Percentiles rank a stretch among this genome's conserved stretches.
Conservation (phyloP, 2,329 filamentous ascomycete species). For the Aureobasidium sp. region DNA sequence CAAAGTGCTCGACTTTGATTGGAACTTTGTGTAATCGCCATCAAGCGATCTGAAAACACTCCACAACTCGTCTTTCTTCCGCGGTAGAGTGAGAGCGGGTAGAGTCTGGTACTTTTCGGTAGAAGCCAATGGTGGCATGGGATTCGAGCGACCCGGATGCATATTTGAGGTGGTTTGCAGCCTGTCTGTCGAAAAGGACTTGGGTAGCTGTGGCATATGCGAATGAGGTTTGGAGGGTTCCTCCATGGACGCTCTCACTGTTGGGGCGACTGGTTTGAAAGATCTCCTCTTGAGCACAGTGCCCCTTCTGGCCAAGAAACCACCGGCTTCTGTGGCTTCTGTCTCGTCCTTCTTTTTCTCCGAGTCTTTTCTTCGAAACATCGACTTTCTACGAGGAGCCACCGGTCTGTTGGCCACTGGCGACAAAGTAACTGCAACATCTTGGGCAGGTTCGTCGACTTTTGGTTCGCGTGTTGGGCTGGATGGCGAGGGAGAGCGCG, state of each 20-base stretch:
- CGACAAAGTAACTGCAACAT: background rate
- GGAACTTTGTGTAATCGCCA: slow-evolving; percentile 62
- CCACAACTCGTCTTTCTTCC: slow-evolving; percentile 62
- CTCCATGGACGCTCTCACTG: slow-evolving; percentile 11
- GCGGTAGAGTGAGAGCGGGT: slow-evolving; percentile 23
- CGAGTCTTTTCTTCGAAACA: slow-evolving; percentile 3
- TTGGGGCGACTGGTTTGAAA: background rate
- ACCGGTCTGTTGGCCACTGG: background rate
- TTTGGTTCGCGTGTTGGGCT: background rate
- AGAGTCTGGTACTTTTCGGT: slow-evolving; percentile 31
- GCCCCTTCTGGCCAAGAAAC: slow-evolving; percentile 15
- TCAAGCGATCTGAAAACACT: slow-evolving; percentile 59
- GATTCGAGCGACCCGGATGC: slow-evolving; percentile 30
- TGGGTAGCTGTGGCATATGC: slow-evolving; percentile 34
- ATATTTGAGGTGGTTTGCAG: slow-evolving; percentile 30
- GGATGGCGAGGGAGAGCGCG: slow-evolving; percentile 15
- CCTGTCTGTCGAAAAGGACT: slow-evolving; percentile 42
- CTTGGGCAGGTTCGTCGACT: background rate
- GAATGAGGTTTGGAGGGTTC: slow-evolving; percentile 20
- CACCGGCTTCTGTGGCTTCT: background rate
- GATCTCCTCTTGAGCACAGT: slow-evolving; percentile 17
- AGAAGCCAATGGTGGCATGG: slow-evolving; percentile 34
- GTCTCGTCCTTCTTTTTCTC: background rate
- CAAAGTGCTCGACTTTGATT: slow-evolving; percentile 61
- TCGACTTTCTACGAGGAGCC: background rate